These are phyloP conservation scores for Phytophthora macrochlamydospora DNA, from an alignment of 352 stramenopile species.

Conservation along the genomic window DNA sequence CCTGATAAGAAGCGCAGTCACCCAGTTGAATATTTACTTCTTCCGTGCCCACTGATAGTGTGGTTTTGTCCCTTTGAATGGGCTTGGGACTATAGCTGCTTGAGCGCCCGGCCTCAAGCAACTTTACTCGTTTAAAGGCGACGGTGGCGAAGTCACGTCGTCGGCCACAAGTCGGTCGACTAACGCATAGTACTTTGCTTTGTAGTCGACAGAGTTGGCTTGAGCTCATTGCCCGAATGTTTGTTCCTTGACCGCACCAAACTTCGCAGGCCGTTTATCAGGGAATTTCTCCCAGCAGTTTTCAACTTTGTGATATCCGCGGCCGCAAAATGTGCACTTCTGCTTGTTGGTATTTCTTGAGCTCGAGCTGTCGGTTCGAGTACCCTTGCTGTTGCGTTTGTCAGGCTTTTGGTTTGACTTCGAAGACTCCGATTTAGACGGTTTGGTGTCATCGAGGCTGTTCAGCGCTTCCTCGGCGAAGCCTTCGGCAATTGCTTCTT, in stretches of 20 bases:
- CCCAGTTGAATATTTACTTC: not conserved
- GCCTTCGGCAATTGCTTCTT: not conserved
- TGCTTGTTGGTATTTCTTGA: not conserved
- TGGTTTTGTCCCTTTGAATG: not conserved
- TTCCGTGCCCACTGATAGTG: not conserved
- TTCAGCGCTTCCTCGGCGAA: not conserved
- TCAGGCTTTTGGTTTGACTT: not conserved
- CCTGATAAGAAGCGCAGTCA: not conserved
- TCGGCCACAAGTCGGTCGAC: constrained; percentile 2
- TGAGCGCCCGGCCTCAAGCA: not conserved
- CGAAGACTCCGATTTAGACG: not conserved
- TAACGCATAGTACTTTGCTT: constrained; percentile 9
- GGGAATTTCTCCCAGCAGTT: not conserved
- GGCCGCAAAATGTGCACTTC: not conserved
- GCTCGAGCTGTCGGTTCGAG: not conserved
- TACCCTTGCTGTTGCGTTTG: not conserved
- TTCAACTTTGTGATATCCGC: not conserved
- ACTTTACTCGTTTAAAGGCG: constrained; percentile 5
- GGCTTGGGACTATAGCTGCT: not conserved
- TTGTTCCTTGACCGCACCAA: not conserved
- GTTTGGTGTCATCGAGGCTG: not conserved
- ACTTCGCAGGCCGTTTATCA: not conserved
- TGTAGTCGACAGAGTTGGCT: constrained; percentile 1
- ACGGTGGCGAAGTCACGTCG: not conserved
- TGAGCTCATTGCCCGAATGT: not conserved